Percentiles rank a stretch among this genome's conserved stretches.
Evolutionary conservation across 169 alveolate species (phyloP).

Genomic region (Plasmodium fragile): DNA sequence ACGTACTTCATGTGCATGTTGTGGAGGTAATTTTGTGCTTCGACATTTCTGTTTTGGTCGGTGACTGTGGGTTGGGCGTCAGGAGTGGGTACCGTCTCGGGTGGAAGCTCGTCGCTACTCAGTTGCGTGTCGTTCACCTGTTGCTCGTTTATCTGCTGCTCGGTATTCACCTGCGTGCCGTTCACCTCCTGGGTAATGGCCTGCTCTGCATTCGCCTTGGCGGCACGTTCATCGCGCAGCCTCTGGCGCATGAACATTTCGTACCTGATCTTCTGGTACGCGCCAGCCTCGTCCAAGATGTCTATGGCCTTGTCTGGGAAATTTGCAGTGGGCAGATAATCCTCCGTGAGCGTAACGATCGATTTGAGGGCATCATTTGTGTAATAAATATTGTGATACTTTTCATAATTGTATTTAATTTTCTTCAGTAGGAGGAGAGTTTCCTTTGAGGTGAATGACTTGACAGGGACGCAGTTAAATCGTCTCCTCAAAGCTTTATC

Average conservation of each 20-base stretch:
- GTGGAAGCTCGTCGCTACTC: neutral
- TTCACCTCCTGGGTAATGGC: neutral
- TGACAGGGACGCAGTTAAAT: constrained; percentile 89
- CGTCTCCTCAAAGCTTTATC: constrained; percentile 92
- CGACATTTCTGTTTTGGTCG: neutral
- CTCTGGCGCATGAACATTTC: constrained; percentile 40
- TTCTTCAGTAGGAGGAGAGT: constrained; percentile 86
- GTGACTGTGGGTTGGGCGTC: neutral
- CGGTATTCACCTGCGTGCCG: neutral
- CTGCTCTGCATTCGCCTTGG: neutral
- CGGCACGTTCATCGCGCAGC: neutral
- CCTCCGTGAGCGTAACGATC: constrained; percentile 80
- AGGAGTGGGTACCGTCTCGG: neutral
- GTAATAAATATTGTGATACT: constrained; percentile 88
- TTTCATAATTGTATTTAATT: constrained; percentile 85
- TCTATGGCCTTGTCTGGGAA: constrained; percentile 91
- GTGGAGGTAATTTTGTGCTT: neutral
- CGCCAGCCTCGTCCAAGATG: constrained; percentile 91
- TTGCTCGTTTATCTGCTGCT: neutral
- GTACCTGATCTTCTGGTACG: constrained; percentile 86
- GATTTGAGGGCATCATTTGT: constrained; percentile 80
- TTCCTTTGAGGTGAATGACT: constrained; percentile 85
- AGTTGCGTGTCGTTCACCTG: neutral
- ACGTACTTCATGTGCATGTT: constrained; percentile 74
- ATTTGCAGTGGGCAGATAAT: constrained; percentile 82